Conservation (phyloP, 331 rosid species). For the Cydonia oblonga region DNA sequence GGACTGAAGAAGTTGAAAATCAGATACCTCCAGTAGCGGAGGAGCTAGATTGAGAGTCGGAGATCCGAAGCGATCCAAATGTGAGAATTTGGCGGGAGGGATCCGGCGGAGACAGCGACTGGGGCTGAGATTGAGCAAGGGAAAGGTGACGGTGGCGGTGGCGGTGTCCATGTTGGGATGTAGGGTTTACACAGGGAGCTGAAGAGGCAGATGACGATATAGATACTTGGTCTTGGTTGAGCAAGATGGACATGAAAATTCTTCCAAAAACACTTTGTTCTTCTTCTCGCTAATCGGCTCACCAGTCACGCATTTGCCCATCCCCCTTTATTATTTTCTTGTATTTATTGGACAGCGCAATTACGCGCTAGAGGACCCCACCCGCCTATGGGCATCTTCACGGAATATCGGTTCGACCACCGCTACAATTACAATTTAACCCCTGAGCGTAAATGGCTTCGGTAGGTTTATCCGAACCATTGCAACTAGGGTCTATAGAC, state of each 20-base stretch:
- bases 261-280: not conserved
- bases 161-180: constrained; percentile 55
- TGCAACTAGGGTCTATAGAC: too few species aligned
- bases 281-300: not conserved
- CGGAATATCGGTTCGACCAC: constrained; percentile 16
- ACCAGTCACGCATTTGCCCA: not conserved
- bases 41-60: constrained; percentile 27
- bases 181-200: constrained; percentile 37
- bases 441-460: not conserved
- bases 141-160: not conserved
- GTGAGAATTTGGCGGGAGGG: constrained; percentile 22
- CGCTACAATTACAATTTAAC: not conserved
- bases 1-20: not conserved
- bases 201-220: constrained; percentile 44
- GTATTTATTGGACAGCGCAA: not conserved
- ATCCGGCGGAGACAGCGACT: constrained; percentile 15
- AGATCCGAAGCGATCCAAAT: constrained; percentile 53
- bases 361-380: not conserved
- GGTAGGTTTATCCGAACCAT: too few species aligned
- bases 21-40: constrained; percentile 27
- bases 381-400: constrained; percentile 9
- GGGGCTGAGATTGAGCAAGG: constrained; percentile 10
- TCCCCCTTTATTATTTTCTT: not conserved
- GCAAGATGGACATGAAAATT: constrained; percentile 99
- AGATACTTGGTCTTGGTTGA: constrained; percentile 55